Evolutionary conservation across 2,329 filamentous ascomycete genomes (phyloP).

Genomic region (Akanthomyces dipterigenus): DNA sequence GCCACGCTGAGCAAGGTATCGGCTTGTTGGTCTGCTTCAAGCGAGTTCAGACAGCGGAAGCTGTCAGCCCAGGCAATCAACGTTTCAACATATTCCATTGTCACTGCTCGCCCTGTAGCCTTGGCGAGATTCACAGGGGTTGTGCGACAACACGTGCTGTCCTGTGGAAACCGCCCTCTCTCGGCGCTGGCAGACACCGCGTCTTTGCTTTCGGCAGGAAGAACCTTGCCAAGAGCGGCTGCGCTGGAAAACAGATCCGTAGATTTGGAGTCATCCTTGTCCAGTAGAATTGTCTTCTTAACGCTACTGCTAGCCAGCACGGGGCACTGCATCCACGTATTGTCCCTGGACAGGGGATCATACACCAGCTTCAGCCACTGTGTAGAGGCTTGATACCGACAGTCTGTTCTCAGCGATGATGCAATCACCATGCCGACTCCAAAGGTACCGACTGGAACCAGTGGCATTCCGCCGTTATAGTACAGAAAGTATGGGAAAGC

Average conservation of each 20-base stretch:
- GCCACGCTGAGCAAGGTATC: not conserved
- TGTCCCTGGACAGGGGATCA: constrained; percentile 5
- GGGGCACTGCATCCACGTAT: constrained; percentile 9
- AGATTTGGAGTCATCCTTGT: not conserved
- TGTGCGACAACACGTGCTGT: constrained; percentile 3
- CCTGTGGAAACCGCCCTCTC: not conserved
- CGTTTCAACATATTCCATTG: constrained; percentile 9
- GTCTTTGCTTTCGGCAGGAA: not conserved
- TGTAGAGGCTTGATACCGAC: constrained; percentile 1
- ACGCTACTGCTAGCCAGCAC: not conserved
- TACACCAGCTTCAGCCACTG: constrained; percentile 1
- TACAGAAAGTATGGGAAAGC: constrained; percentile 9
- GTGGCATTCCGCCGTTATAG: not conserved
- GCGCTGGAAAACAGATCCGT: constrained; percentile 4
- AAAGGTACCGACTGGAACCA: not conserved
- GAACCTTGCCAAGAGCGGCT: not conserved
- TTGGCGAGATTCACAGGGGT: not conserved
- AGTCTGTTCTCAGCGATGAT: not conserved
- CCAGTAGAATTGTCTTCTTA: not conserved
- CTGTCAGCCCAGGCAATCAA: constrained; percentile 3
- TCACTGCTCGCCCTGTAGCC: not conserved
- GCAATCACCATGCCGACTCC: constrained; percentile 1
- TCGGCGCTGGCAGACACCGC: not conserved
- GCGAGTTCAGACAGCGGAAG: constrained; percentile 2
- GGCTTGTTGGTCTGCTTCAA: constrained; percentile 2